A percentile compares a stretch with the other conserved stretches of the same genome.
Conservation (phyloP, 2,329 filamentous ascomycete genomes). For the Sporothrix variecibatus region DNA sequence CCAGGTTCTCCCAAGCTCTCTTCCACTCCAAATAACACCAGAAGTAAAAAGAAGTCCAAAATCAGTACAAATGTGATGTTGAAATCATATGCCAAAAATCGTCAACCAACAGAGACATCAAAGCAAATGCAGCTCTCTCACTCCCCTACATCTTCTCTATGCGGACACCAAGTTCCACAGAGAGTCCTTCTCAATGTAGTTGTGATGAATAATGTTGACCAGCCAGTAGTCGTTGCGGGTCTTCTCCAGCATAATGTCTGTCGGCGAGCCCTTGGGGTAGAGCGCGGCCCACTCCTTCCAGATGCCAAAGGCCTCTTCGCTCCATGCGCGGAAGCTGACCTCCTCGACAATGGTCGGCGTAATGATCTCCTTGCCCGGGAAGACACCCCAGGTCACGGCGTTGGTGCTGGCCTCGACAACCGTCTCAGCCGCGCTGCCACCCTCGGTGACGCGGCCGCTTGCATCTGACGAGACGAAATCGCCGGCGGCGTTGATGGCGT, state of each 20-base stretch:
- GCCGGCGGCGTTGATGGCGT: conserved; percentile 77
- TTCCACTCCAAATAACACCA: background rate
- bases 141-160: background rate
- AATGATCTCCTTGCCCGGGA: conserved; percentile 97
- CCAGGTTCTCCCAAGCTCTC: background rate
- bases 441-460: conserved; percentile 39
- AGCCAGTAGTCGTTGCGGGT: conserved; percentile 76
- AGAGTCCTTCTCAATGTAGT: conserved; percentile 69
- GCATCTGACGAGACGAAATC: conserved; percentile 72
- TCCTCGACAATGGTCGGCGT: conserved; percentile 98
- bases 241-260: conserved; percentile 68
- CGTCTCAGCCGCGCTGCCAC: conserved; percentile 29
- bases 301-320: conserved; percentile 93
- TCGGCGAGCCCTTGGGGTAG: conserved; percentile 73
- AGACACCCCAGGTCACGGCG: conserved; percentile 98
- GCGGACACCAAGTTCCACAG: conserved; percentile 66
- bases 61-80: conserved; percentile 1
- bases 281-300: conserved; percentile 93
- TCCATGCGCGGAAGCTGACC: conserved; percentile 95
- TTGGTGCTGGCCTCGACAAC: conserved; percentile 65
- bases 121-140: background rate
- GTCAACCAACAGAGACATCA: background rate
- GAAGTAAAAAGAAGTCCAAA: background rate
- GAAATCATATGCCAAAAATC: background rate
- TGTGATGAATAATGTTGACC: conserved; percentile 86